Conservation (phyloP, 2,329 filamentous ascomycete genomes). For the Emergomyces pasteurianus region DNA sequence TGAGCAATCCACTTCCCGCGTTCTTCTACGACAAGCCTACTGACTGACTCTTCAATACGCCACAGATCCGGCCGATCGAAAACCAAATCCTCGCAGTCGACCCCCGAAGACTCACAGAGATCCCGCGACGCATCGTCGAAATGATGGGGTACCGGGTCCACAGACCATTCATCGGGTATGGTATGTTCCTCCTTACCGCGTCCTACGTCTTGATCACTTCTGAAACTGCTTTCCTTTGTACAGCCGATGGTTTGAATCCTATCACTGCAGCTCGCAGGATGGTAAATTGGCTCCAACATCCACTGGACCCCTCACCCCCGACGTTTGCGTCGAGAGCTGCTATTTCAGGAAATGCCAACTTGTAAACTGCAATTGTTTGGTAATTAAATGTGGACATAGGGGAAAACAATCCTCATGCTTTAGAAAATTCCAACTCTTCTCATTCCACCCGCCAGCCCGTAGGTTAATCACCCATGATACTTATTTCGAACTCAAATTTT, state of each 20-base stretch:
- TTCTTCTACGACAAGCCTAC: background rate
- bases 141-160: slow-evolving; percentile 26
- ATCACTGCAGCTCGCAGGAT: slow-evolving; percentile 17
- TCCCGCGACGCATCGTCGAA: slow-evolving; percentile 19
- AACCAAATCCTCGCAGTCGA: slow-evolving; percentile 23
- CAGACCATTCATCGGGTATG: slow-evolving; percentile 22
- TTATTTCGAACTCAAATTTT: background rate
- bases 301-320: slow-evolving; percentile 18
- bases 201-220: background rate
- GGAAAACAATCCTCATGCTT: background rate
- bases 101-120: slow-evolving; percentile 19
- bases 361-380: background rate
- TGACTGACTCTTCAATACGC: background rate
- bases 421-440: background rate
- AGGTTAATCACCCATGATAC: background rate
- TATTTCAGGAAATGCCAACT: background rate
- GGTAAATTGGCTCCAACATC: slow-evolving; percentile 19
- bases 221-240: background rate
- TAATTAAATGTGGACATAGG: background rate
- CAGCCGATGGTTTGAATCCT: slow-evolving; percentile 20
- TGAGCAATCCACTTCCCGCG: background rate
- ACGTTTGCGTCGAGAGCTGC: slow-evolving; percentile 14
- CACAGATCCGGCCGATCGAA: slow-evolving; percentile 21
- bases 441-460: background rate
- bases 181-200: slow-evolving; percentile 6